Evolutionary conservation across 2,329 filamentous ascomycete species (phyloP), one percentile per base, ranked within the genome.

Genomic region (Penicillium sp.): DNA sequence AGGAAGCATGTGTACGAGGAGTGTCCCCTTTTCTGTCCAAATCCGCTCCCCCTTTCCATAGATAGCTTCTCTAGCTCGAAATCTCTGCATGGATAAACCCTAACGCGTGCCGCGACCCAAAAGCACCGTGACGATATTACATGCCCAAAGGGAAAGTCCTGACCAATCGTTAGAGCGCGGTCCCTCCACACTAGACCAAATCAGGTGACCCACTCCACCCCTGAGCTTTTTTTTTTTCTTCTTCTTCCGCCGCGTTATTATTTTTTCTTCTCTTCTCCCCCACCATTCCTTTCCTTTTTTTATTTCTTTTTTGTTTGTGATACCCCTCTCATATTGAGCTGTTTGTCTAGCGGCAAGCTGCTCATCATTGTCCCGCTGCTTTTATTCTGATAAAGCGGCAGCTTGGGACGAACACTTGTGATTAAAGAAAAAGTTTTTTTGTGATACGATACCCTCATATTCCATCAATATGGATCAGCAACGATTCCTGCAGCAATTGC

Each of bases 401-500:
- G 56, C 57, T 60, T 54, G 50, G 57, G 57, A 60, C 43, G 19
- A 16, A 35, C 22, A 35, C 13, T n/a, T 37, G 5, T 39, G 21
- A 41, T 21, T 29, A 21, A 53, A 55, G 59, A 48, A 46, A 48
- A 55, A 53, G 41, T 60, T 45, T 54, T 55, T 43, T 33, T 33
- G 41, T 55, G 53, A 59, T 44, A 47, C 37, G 33, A 47, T 39
- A 39, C 39, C 39, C 39, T 44, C 60, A 39, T 45, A 19, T 48
- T 27, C n/a, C 49, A 57, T 55, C 69, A 75, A 60, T 70, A 93
- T 93, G 90, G 88, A 92, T 76, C 84, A 90, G 75, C 87, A 91
- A 76, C 86, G 90, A 79, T 92, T 97, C 74, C 84, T 95, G 66
- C 84, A 89, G 80, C 86, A 96, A 79, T 86, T 97, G 74, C 86